Evolutionary conservation across 352 stramenopile species (phyloP).

Genomic region (Phytophthora ramorum): DNA sequence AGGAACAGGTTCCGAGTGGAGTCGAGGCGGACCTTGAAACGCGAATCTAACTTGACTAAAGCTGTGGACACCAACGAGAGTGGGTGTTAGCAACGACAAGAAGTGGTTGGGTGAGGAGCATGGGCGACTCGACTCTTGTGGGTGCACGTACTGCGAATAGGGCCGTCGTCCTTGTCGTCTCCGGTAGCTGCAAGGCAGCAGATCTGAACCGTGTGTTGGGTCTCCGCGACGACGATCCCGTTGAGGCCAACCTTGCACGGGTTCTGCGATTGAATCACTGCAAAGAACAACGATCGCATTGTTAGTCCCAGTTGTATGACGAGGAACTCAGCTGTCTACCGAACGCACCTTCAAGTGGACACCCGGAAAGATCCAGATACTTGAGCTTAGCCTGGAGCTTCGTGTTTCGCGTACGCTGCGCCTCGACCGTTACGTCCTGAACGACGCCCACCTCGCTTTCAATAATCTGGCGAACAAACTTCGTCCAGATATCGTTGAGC

Average conservation of each 20-base stretch:
- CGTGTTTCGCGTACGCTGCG: constrained; percentile 26
- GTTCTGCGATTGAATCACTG: constrained; percentile 67
- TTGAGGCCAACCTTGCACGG: constrained; percentile 56
- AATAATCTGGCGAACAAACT: constrained; percentile 66
- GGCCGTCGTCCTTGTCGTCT: constrained; percentile 17
- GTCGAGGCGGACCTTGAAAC: constrained; percentile 50
- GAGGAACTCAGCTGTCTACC: not conserved
- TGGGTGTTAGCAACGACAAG: constrained; percentile 3
- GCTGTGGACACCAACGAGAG: constrained; percentile 31
- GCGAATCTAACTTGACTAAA: constrained; percentile 52
- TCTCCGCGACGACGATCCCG: constrained; percentile 76
- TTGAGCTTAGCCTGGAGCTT: constrained; percentile 65
- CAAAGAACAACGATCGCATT: not conserved
- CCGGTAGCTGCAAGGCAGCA: constrained; percentile 39
- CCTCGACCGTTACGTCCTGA: constrained; percentile 20
- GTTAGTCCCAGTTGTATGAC: not conserved
- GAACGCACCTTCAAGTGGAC: constrained; percentile 62
- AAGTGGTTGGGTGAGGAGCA: too few relatives aligned
- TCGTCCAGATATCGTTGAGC: constrained; percentile 71
- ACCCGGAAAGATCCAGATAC: constrained; percentile 72
- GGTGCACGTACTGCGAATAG: constrained; percentile 61
- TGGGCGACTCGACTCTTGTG: not conserved
- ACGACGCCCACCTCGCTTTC: constrained; percentile 46
- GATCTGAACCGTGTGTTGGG: constrained; percentile 63
- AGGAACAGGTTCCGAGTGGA: constrained; percentile 47